Evolutionary conservation across 2,329 filamentous ascomycete genomes (phyloP).

Genomic region (Arthroderma sp.): DNA sequence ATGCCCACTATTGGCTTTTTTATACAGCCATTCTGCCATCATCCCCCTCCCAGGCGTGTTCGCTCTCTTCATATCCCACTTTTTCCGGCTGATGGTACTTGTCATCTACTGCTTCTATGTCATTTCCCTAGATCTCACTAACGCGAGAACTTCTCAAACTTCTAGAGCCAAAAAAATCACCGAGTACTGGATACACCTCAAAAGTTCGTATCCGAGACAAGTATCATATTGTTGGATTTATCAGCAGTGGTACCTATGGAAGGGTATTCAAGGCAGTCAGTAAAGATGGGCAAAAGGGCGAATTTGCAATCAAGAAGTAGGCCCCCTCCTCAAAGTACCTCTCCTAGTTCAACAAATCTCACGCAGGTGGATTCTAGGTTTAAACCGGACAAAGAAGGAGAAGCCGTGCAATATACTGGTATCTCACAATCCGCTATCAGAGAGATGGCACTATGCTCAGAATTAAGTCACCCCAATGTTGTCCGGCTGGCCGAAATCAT

Average conservation of each 20-base stretch:
- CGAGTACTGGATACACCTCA: slow-evolving; percentile 41
- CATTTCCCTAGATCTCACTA: no score
- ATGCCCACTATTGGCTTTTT: not conserved
- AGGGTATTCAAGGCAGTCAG: slow-evolving; percentile 91
- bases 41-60: not conserved
- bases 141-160: slow-evolving; percentile 16
- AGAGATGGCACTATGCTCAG: slow-evolving; percentile 93
- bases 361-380: slow-evolving; percentile 37
- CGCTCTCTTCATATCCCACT: not conserved
- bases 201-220: slow-evolving; percentile 84
- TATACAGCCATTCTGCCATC: not conserved
- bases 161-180: slow-evolving; percentile 28
- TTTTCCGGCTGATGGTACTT: not conserved
- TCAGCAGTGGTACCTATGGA: slow-evolving; percentile 94
- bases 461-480: slow-evolving; percentile 77
- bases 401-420: slow-evolving; percentile 85
- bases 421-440: slow-evolving; percentile 95
- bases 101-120: not conserved
- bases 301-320: slow-evolving; percentile 97
- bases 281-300: slow-evolving; percentile 57
- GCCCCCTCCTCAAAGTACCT: slow-evolving; percentile 6
- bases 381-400: slow-evolving; percentile 97
- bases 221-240: slow-evolving; percentile 96
- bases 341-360: not conserved
- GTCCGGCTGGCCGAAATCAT: slow-evolving; percentile 91